These are phyloP conservation scores for Penicillium goetzii DNA, from an alignment of 495 filamentous ascomycete genomes.

Conservation along the genomic window DNA sequence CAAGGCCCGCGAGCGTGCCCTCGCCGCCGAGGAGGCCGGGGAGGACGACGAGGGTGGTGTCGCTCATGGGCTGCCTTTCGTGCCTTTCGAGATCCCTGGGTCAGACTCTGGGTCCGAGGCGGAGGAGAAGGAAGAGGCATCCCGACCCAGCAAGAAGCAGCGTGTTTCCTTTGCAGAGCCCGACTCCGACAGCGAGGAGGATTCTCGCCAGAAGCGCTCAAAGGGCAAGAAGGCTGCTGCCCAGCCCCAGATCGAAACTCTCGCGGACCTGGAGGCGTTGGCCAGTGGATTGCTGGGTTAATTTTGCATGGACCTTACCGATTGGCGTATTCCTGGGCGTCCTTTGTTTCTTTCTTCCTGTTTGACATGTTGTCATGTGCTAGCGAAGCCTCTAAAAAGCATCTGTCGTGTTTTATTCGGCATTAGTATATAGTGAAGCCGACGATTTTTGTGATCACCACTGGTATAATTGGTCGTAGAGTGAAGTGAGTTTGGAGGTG, in stretches of 20 bases:
- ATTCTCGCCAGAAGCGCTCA: conserved; percentile 48
- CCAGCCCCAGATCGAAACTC: conserved; percentile 69
- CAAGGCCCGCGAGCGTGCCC: conserved; percentile 70
- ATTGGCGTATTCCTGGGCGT: conserved; percentile 18
- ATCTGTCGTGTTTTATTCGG: conserved; percentile 17
- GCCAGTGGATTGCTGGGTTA: conserved; percentile 77
- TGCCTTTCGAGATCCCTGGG: conserved; percentile 35
- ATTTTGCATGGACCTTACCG: conserved; percentile 18
- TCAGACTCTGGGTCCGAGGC: conserved; percentile 38
- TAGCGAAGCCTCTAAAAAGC: conserved; percentile 29
- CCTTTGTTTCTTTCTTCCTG: conserved; percentile 14
- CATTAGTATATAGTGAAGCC: conserved; percentile 20
- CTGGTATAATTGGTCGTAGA: background rate
- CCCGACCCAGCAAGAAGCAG: conserved; percentile 49
- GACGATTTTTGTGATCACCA: background rate
- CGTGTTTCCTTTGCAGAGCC: conserved; percentile 40
- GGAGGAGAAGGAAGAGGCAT: conserved; percentile 27
- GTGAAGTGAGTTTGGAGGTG: background rate
- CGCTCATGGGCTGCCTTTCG: conserved; percentile 43
- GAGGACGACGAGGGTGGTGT: conserved; percentile 40
- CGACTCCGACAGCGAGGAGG: conserved; percentile 48
- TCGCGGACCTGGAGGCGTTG: conserved; percentile 88
- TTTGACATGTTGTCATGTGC: conserved; percentile 17
- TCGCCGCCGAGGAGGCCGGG: conserved; percentile 50
- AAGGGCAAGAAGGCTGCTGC: conserved; percentile 51